Evolutionary conservation across 345 rosid genomes (phyloP).

Genomic region (Eucalyptus coolabah): DNA sequence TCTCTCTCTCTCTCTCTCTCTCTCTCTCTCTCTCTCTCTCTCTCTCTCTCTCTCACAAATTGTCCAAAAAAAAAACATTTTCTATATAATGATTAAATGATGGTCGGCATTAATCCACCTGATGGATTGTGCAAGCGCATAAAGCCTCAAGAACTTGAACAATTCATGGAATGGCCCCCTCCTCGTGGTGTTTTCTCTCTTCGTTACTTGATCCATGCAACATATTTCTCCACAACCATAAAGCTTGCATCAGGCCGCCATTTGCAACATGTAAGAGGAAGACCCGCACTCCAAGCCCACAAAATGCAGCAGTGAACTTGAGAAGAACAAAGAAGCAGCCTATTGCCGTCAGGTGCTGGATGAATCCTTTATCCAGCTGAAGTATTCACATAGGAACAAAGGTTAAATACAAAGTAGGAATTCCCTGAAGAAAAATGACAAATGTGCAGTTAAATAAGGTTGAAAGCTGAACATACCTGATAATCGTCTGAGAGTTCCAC

Average conservation of each 20-base stretch:
- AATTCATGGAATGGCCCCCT: background rate
- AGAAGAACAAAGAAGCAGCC: slow-evolving; percentile 20
- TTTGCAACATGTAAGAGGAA: slow-evolving; percentile 37
- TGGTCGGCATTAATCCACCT: background rate
- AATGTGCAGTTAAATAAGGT: background rate
- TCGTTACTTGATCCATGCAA: background rate
- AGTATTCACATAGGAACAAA: background rate
- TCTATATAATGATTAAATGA: background rate
- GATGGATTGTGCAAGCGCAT: background rate
- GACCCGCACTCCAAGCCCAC: background rate
- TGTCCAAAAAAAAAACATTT: background rate
- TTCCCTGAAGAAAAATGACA: background rate
- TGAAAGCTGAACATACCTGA: slow-evolving; percentile 10
- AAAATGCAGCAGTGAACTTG: slow-evolving; percentile 15
- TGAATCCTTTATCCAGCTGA: slow-evolving; percentile 15
- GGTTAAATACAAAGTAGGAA: background rate
- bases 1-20: background rate
- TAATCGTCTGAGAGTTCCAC: background rate
- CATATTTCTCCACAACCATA: slow-evolving; percentile 28
- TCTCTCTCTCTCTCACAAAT: too few relatives aligned
- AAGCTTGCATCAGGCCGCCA: slow-evolving; percentile 44
- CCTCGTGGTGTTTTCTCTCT: background rate
- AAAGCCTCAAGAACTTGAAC: background rate
- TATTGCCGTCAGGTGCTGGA: slow-evolving; percentile 1
- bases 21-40: background rate